Evolutionary conservation across 202 grass and related monocot species (phyloP).

Genomic region (Brachypodium distachyon): DNA sequence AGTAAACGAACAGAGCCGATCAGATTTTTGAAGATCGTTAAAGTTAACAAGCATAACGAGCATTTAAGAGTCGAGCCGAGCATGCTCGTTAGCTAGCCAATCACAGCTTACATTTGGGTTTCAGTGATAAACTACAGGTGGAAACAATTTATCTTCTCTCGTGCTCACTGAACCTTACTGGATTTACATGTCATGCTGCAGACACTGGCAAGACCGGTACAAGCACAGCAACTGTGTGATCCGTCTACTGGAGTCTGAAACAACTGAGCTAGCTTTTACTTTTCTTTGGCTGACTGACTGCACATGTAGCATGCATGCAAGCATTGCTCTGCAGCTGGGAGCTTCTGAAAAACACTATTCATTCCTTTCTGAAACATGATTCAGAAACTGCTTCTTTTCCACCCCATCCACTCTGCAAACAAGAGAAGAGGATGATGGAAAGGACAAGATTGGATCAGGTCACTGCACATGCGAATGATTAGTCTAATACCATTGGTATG

Average conservation of each 20-base stretch:
- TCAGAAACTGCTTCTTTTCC: constrained; percentile 7
- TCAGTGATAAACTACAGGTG: not conserved
- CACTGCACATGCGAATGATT: not conserved
- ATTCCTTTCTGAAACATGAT: not conserved
- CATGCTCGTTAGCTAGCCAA: too few relatives aligned
- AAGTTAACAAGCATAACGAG: too few relatives aligned
- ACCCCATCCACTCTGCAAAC: not conserved
- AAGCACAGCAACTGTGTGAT: not conserved
- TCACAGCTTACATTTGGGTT: not conserved
- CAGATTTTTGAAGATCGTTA: too few relatives aligned
- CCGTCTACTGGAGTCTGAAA: not conserved
- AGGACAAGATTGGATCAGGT: not conserved
- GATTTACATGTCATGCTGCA: not conserved
- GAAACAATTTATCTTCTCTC: not conserved
- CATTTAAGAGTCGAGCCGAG: too few relatives aligned
- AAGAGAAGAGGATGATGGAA: not conserved
- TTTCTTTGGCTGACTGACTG: not conserved
- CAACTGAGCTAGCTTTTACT: not conserved
- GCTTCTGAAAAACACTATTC: not conserved
- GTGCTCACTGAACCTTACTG: not conserved
- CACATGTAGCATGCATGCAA: not conserved
- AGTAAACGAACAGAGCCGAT: too few relatives aligned
- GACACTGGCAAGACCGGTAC: not conserved
- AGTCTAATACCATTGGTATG: not conserved
- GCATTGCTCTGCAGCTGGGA: not conserved